phyloP scores from a whole-genome alignment of 345 rosid species.

The Arabidopsis suecica region DNA sequence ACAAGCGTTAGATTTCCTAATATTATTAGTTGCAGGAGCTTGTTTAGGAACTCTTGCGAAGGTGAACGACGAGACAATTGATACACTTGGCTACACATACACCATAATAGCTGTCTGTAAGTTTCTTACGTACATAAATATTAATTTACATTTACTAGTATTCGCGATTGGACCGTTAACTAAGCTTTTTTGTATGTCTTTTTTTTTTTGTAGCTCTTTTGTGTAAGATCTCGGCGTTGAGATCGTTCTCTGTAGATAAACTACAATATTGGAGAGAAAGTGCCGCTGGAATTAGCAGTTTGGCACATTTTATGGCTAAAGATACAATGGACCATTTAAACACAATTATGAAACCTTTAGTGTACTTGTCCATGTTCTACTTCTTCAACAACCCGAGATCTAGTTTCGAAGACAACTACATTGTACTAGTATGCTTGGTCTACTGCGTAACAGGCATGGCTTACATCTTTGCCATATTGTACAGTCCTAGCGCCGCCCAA shows the following conservation, averaged over 20 bases:
- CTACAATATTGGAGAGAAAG: constrained; percentile 80
- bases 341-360: constrained; percentile 73
- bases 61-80: constrained; percentile 80
- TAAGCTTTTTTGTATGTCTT: not conserved
- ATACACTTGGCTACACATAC: constrained; percentile 74
- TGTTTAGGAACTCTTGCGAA: constrained; percentile 86
- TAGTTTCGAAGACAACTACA: constrained; percentile 69
- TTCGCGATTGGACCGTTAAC: not conserved
- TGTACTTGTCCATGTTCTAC: constrained; percentile 85
- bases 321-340: constrained; percentile 79
- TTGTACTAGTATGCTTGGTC: constrained; percentile 71
- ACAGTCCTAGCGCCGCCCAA: constrained; percentile 77
- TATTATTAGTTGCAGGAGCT: constrained; percentile 85
- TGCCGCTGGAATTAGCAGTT: constrained; percentile 77
- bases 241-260: constrained; percentile 79
- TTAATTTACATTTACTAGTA: not conserved
- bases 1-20: constrained; percentile 71
- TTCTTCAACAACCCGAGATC: constrained; percentile 96
- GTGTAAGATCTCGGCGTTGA: constrained; percentile 77
- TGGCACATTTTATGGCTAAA: constrained; percentile 82
- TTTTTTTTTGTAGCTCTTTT: constrained; percentile 66
- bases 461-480: constrained; percentile 73
- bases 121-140: constrained; percentile 35
- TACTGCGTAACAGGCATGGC: constrained; percentile 91
- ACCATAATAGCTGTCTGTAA: constrained; percentile 89